Base-by-base conservation (phyloP, 2,329 filamentous ascomycete genomes). In the Colletotrichum musae region DNA sequence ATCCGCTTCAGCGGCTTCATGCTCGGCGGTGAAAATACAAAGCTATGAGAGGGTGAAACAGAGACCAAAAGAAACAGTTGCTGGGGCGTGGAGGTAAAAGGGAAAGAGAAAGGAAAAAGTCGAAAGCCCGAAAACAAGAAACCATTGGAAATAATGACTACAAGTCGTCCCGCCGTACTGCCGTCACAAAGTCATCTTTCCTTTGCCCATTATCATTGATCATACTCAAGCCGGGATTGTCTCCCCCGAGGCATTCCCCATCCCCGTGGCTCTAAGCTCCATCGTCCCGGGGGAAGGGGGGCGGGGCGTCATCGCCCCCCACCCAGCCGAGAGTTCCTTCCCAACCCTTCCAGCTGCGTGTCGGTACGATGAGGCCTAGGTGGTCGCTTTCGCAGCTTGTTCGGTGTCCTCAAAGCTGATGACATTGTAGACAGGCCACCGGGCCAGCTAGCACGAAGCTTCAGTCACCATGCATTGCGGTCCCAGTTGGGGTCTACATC, bases 401-500 rank as follows among this genome's bases (percentile, higher is more conserved):
- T 72, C 9, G 70, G 64, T 36, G 48, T 21, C n/a, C 69, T 58
- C 45, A 54, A 58, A 39, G 50, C 41, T 6, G 61, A 68, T 16
- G 61, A 47, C 10, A 61, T 58, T 32, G 59, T 28, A 13, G 64
- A 60, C 36, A 60, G 62, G 26, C 58, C 18, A 54, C 21, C 28
- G 41, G 68, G 58, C 68, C 64, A 72, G 58, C 58, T 68, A 54
- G 68, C 57, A 36, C 69, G 64, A 58, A 72, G 69, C 41, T 62
- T 68, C 69, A 72, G 71, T 90, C 86, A 96, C 93, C 94, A 96
- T 51, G 93, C 92, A 82, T 95, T 95, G 71, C 93, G 90, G 83
- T 97, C 94, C 94, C 94, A 97, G 83, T 93, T 94, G 21, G 92
- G 92, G 81, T 94, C 92, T 94, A 7, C 28, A 18, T 48, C 18